Conservation (phyloP, 2,329 filamentous ascomycete genomes). For the Neopestalotiopsis sp. region DNA sequence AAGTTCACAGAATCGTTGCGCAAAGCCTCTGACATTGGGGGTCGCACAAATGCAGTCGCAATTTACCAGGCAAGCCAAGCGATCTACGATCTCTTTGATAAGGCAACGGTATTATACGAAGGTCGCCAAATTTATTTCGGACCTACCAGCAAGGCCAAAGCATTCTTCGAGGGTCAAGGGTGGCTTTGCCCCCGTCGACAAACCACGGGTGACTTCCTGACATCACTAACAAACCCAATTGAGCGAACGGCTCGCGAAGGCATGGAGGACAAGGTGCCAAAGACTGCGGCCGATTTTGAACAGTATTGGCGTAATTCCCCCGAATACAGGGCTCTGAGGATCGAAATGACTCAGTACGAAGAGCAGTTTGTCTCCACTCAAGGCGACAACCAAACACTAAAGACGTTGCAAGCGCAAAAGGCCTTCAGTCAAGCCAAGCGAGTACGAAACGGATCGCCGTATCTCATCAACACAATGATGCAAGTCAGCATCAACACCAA, state of each 20-base stretch:
- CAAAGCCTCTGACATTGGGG: conserved; percentile 66
- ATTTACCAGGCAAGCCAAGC: conserved; percentile 61
- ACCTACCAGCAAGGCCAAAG: conserved; percentile 59
- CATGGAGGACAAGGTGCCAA: conserved; percentile 65
- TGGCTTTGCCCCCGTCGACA: conserved; percentile 71
- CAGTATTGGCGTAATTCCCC: conserved; percentile 48
- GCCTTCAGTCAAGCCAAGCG: conserved; percentile 56
- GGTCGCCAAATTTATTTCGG: conserved; percentile 74
- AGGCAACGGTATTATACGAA: conserved; percentile 65
- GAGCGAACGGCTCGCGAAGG: conserved; percentile 63
- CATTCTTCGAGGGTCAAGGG: conserved; percentile 72
- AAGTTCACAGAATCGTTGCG: conserved; percentile 74
- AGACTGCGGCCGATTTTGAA: conserved; percentile 74
- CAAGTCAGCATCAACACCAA: conserved; percentile 57
- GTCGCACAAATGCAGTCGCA: conserved; percentile 67
- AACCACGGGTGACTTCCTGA: conserved; percentile 73
- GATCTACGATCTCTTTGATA: conserved; percentile 20
- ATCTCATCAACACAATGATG: conserved; percentile 58
- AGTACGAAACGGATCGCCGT: conserved; percentile 59
- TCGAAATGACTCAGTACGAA: conserved; percentile 57
- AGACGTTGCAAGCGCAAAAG: conserved; percentile 53
- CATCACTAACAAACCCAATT: conserved; percentile 67
- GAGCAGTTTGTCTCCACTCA: conserved; percentile 46
- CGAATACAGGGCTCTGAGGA: conserved; percentile 46
- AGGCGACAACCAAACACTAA: conserved; percentile 41